Conservation (phyloP, 2,329 filamentous ascomycete species). For the Phaeosphaeriaceae sp. region DNA sequence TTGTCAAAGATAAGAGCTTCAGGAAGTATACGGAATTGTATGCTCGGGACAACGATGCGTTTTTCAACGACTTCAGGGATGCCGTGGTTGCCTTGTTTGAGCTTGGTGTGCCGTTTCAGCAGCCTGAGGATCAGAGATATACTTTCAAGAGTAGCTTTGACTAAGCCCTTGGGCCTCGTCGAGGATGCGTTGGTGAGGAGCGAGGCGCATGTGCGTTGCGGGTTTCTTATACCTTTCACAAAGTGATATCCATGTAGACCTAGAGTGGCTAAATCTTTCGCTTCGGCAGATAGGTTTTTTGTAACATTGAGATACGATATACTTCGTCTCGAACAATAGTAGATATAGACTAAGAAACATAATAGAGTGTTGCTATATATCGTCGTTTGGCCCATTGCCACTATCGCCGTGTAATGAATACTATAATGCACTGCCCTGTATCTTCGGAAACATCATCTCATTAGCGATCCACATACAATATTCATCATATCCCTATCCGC, state of each 20-base stretch:
- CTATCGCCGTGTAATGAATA: too few species aligned
- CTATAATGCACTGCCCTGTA: too few species aligned
- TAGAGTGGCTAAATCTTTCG: neutral
- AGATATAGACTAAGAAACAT: too few species aligned
- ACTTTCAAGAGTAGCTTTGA: constrained; percentile 55
- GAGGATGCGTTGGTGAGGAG: neutral
- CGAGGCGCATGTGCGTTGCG: neutral
- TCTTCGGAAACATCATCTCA: too few species aligned
- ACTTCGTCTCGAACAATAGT: too few species aligned
- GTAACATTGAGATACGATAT: too few species aligned
- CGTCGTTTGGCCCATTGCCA: too few species aligned
- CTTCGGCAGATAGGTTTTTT: too few species aligned
- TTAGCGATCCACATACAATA: too few species aligned
- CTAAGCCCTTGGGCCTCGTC: constrained; percentile 16
- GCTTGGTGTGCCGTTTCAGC: constrained; percentile 87
- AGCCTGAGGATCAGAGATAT: constrained; percentile 52
- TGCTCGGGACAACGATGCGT: constrained; percentile 85
- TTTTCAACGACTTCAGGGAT: constrained; percentile 91
- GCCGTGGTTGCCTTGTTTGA: constrained; percentile 86
- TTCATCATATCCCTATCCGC: too few species aligned
- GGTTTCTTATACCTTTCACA: neutral
- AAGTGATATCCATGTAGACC: constrained; percentile 9
- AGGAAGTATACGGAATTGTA: constrained; percentile 81
- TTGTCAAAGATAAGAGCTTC: constrained; percentile 89
- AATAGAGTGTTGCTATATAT: too few species aligned